A percentile compares a stretch with the other conserved stretches of the same genome.
Conservation (phyloP, 2,329 filamentous ascomycete genomes). For the Fusarium oxysporum region DNA sequence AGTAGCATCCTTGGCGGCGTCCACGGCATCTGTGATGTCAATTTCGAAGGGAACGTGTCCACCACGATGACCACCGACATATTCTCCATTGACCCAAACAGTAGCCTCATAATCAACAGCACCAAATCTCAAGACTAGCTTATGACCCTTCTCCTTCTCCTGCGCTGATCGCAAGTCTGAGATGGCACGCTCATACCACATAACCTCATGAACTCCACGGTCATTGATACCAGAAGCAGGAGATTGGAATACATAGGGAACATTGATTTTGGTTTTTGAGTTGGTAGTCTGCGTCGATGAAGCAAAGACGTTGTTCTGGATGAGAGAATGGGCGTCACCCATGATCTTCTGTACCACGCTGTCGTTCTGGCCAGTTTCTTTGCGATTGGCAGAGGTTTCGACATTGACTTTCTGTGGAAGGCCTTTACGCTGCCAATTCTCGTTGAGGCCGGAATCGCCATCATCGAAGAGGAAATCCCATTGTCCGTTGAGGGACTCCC, state of each 20-base stretch:
- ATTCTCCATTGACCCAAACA: conserved; percentile 66
- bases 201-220: conserved; percentile 71
- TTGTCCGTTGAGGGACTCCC: conserved; percentile 70
- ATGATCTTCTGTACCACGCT: conserved; percentile 59
- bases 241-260: conserved; percentile 75
- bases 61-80: conserved; percentile 66
- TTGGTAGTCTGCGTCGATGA: conserved; percentile 48
- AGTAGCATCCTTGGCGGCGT: conserved; percentile 35
- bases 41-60: conserved; percentile 70
- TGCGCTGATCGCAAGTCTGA: conserved; percentile 59
- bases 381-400: conserved; percentile 34
- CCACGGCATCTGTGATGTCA: conserved; percentile 65
- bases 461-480: conserved; percentile 77
- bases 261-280: conserved; percentile 65
- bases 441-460: conserved; percentile 64
- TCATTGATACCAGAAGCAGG: conserved; percentile 72
- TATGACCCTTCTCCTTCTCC: conserved; percentile 55
- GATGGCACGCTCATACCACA: conserved; percentile 73
- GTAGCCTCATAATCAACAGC: conserved; percentile 72
- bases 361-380: conserved; percentile 50
- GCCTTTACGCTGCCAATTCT: conserved; percentile 65
- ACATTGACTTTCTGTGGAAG: conserved; percentile 58
- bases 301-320: conserved; percentile 58
- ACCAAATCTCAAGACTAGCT: conserved; percentile 66
- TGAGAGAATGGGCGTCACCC: conserved; percentile 60